Conservation (phyloP, 108 stramenopile species). For the Nitzschia putrida region DNA sequence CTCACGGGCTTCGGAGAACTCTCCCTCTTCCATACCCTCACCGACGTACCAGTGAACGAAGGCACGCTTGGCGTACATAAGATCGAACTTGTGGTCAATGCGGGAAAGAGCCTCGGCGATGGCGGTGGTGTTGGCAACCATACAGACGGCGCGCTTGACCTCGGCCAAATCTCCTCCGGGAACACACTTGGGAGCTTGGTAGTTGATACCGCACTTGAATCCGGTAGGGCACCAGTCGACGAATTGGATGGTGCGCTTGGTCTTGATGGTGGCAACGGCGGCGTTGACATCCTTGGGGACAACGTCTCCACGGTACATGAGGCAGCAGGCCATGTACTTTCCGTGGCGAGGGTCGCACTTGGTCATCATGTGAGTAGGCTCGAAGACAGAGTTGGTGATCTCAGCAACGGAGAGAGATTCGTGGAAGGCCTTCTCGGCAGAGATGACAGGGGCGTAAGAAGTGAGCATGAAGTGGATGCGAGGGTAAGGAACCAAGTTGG, state of each 20-base stretch:
- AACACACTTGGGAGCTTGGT: constrained; percentile 94
- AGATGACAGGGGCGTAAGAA: constrained; percentile 92
- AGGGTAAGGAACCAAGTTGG: constrained; percentile 96
- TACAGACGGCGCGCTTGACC: constrained; percentile 97
- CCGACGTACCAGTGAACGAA: constrained; percentile 99
- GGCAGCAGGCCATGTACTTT: constrained; percentile 99
- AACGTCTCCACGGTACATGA: constrained; percentile 96
- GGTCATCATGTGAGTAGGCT: constrained; percentile 93
- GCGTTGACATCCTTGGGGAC: constrained; percentile 95
- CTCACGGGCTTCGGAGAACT: constrained; percentile 99
- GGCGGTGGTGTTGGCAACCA: constrained; percentile 99
- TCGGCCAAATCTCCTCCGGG: constrained; percentile 93
- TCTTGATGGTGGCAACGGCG: constrained; percentile 92
- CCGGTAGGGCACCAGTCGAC: constrained; percentile 97
- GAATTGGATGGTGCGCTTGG: constrained; percentile 95
- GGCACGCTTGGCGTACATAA: constrained; percentile 99
- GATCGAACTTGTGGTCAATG: constrained; percentile 99
- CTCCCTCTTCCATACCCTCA: constrained; percentile 99
- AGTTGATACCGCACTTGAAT: constrained; percentile 99
- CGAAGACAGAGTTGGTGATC: constrained; percentile 94
- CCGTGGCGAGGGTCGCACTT: constrained; percentile 97
- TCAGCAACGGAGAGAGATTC: constrained; percentile 92
- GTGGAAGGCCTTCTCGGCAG: constrained; percentile 91
- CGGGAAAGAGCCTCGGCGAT: constrained; percentile 97
- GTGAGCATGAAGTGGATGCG: constrained; percentile 96